Evolutionary conservation across 345 rosid species (phyloP).

Genomic region (Gossypium thurberi): DNA sequence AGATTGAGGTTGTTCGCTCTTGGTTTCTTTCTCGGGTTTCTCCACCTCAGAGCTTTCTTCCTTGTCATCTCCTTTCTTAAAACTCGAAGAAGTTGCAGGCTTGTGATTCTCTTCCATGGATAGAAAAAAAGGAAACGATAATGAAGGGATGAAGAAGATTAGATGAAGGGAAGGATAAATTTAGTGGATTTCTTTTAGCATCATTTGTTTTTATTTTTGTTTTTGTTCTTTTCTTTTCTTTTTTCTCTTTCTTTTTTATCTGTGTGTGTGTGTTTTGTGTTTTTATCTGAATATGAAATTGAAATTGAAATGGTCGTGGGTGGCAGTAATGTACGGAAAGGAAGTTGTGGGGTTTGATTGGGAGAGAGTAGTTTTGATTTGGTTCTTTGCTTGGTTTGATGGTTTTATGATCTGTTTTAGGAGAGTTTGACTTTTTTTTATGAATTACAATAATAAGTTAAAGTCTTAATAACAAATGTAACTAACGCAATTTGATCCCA

Average conservation of each 20-base stretch:
- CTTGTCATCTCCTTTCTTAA: neutral
- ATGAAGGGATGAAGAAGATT: constrained; percentile 3
- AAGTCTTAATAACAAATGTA: accelerated
- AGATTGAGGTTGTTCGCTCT: neutral
- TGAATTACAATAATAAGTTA: too few relatives aligned
- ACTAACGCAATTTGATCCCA: accelerated
- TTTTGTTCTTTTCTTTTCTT: too few relatives aligned
- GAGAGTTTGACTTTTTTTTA: neutral
- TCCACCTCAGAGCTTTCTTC: neutral
- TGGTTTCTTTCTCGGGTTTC: neutral
- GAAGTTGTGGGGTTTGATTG: neutral
- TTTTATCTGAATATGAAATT: neutral
- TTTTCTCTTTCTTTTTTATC: neutral
- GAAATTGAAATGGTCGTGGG: constrained; percentile 22
- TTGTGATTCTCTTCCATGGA: constrained; percentile 14
- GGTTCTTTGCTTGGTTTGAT: neutral
- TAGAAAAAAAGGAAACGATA: neutral
- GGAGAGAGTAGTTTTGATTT: neutral
- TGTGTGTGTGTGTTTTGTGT: neutral
- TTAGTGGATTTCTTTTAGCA: neutral
- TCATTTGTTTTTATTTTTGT: neutral
- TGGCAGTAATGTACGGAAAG: constrained; percentile 14
- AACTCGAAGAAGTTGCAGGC: neutral
- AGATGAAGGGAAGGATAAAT: constrained; percentile 9
- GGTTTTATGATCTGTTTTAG: neutral